Conservation (phyloP, 129 eudicot genomes). For the Saussurea involucrata region DNA sequence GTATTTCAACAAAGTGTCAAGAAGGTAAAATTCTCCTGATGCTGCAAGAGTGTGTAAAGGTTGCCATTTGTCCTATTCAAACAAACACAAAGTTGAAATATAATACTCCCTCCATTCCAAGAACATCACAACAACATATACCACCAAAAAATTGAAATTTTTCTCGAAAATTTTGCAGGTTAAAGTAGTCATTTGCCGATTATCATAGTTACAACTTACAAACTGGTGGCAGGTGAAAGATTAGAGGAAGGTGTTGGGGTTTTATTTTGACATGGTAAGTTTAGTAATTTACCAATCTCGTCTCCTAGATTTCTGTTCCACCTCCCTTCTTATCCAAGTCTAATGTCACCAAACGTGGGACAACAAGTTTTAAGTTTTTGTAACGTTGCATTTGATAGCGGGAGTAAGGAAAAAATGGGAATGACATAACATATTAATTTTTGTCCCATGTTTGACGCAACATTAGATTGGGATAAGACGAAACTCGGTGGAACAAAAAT, state of each 20-base stretch:
- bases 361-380: too few species aligned
- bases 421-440: too few species aligned
- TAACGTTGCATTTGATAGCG: too few species aligned
- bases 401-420: too few species aligned
- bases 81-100: conserved; percentile 21
- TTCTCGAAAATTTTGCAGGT: background rate
- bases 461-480: too few species aligned
- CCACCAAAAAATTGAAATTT: background rate
- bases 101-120: background rate
- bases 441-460: background rate
- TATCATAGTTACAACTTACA: background rate
- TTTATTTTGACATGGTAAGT: background rate
- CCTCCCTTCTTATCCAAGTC: too few species aligned
- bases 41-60: conserved; percentile 91
- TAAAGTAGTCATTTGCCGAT: background rate
- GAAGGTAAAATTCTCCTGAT: conserved; percentile 83
- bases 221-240: too few species aligned
- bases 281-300: too few species aligned
- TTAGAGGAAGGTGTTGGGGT: background rate
- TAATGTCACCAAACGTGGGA: too few species aligned
- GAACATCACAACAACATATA: background rate
- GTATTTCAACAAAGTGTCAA: conserved; percentile 67
- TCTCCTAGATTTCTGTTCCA: background rate
- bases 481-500: background rate
- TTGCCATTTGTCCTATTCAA: conserved; percentile 79